These are phyloP conservation scores for Podochytrium sp. DNA, from an alignment of 192 early-diverging fungal species.

Conservation along the genomic window DNA sequence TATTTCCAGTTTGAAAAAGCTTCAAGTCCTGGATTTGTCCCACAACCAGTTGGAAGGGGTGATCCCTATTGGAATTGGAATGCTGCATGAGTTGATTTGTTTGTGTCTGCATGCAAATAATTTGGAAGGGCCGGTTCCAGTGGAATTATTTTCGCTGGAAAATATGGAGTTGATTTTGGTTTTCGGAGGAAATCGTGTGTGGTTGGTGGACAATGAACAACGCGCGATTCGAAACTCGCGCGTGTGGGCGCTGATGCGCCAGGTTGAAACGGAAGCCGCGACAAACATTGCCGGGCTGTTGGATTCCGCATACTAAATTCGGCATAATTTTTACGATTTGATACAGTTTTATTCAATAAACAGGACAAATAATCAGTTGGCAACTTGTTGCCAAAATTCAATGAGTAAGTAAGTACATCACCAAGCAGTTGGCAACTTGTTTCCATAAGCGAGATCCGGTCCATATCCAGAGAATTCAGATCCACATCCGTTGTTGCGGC, in stretches of 20 bases:
- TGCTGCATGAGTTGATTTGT: not conserved
- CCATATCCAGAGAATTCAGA: not conserved
- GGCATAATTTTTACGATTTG: no score
- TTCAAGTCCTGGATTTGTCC: not conserved
- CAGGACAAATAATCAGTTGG: no score
- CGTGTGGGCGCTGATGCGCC: no score
- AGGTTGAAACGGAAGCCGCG: no score
- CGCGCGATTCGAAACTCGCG: no score
- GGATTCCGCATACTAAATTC: no score
- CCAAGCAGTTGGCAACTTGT: not conserved
- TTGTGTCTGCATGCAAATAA: not conserved
- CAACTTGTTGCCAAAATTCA: no score
- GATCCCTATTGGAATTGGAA: not conserved
- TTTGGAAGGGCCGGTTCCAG: not conserved
- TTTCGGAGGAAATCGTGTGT: not conserved
- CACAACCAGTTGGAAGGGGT: not conserved
- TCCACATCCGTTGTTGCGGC: constrained; percentile 12
- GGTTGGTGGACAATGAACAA: no score
- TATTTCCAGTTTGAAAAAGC: not conserved
- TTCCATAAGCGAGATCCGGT: not conserved
- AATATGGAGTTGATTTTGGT: not conserved
- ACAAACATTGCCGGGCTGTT: no score
- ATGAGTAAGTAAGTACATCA: no score
- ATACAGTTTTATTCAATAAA: no score
- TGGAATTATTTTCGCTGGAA: not conserved